Conservation (phyloP, 148 eudicot species). For the Vaccinium myrtillus region DNA sequence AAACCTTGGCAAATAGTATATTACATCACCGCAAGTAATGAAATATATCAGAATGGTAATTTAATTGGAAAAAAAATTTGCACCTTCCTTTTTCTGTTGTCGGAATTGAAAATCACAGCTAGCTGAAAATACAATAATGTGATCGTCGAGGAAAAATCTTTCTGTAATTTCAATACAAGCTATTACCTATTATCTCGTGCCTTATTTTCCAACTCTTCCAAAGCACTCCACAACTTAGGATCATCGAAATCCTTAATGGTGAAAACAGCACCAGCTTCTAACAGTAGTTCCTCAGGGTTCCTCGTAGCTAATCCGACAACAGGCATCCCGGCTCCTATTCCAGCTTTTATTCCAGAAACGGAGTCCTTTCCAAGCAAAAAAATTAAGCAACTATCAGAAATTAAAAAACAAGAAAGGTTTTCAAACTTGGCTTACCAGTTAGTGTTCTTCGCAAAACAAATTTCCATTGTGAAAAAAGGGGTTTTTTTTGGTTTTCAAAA, state of each 20-base stretch:
- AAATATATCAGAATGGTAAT: too few relatives aligned
- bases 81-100: too few relatives aligned
- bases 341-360: conserved; percentile 51
- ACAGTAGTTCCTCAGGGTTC: conserved; percentile 40
- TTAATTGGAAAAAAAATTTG: too few relatives aligned
- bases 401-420: not conserved
- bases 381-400: not conserved
- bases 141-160: not conserved
- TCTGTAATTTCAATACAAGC: too few relatives aligned
- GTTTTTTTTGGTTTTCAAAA: not conserved
- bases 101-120: too few relatives aligned
- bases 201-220: conserved; percentile 29
- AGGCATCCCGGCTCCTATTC: conserved; percentile 51
- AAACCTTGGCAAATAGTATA: too few relatives aligned
- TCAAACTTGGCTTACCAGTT: not conserved
- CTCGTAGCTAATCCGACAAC: conserved; percentile 41
- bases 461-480: not conserved
- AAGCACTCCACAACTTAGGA: conserved; percentile 38
- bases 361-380: conserved; percentile 36
- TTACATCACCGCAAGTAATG: too few relatives aligned
- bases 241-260: conserved; percentile 47
- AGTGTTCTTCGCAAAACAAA: not conserved
- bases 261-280: conserved; percentile 42
- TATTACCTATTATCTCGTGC: not conserved
- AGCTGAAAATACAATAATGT: not conserved